Evolutionary conservation across 257 asterid genomes (phyloP), one percentile per base, ranked within the genome.

Genomic region (Ligustrum vulgare): DNA sequence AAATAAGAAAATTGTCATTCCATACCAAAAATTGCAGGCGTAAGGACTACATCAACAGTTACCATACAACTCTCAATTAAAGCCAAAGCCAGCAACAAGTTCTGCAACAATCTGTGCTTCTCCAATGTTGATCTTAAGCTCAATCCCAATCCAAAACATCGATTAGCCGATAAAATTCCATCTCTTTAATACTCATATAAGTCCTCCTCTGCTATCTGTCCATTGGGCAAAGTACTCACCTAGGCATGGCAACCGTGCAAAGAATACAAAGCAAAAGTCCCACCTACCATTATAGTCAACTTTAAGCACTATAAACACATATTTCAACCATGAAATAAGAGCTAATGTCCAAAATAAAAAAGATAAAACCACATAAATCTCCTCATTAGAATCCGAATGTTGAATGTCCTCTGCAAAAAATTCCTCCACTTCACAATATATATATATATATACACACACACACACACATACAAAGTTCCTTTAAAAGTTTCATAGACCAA

Each of bases 271-370:
- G 98, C 98, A 75, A 92, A 92, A 54, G 98, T 92, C 2, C 98
- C 98, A 39, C 98, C 98, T 87, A 2, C 98, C 98, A 84, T 94
- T 94, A 51, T 94, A 98, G 71, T 88, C 96, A 62, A 97, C 98
- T 85, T 95, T 70, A 45, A 94, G 92, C 7, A 94, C 98, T 66
- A 94, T 81, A 81, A 94, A 86, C 67, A 94, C 97, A 77, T 94
- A 94, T 33, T 94, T 94, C 8, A 92, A 87, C 45, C 92, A 85
- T 13, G 98, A 97, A 35, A 94, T 92, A 39, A 94, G 74, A 31
- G 98, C 92, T 66, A 94, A 82, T 15, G 98, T 92, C 98, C 98
- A 94, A 80, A 94, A 94, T 3, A 94, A 86, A 75, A 94, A 89
- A 6, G 98, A 94, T 16, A 94, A 64, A 54, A 91, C 98, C 11